phyloP scores from a whole-genome alignment of 2,329 filamentous ascomycete genomes.

The Aspergillus sp. region DNA sequence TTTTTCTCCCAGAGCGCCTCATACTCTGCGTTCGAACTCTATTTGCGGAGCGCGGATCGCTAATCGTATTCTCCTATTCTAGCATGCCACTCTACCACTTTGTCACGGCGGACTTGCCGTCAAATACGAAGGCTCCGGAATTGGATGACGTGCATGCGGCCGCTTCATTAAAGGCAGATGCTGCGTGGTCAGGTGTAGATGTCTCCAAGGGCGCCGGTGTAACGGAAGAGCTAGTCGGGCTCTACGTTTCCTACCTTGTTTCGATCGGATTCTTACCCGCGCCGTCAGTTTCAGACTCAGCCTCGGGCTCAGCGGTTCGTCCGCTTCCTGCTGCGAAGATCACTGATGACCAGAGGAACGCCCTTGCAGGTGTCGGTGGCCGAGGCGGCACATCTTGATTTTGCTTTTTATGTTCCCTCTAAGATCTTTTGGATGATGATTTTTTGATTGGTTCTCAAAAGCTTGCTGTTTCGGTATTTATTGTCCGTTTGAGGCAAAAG shows the following conservation, averaged over 20 bases:
- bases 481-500: neutral
- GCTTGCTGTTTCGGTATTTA: neutral
- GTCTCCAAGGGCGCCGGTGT: conserved; percentile 62
- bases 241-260: conserved; percentile 67
- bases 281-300: conserved; percentile 27
- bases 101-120: conserved; percentile 70
- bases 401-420: conserved; percentile 12
- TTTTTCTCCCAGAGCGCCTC: neutral
- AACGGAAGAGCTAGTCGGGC: conserved; percentile 63
- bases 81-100: conserved; percentile 75
- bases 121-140: conserved; percentile 71
- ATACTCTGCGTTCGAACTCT: neutral
- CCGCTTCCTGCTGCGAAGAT: conserved; percentile 52
- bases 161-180: conserved; percentile 66
- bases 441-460: neutral
- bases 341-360: conserved; percentile 53
- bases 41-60: neutral
- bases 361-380: conserved; percentile 58
- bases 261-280: conserved; percentile 64
- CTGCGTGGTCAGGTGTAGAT: conserved; percentile 61
- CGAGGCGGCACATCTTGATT: conserved; percentile 47
- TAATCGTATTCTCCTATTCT: neutral
- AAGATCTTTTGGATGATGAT: neutral
- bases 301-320: conserved; percentile 24
- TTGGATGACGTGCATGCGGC: conserved; percentile 74